Conservation (phyloP, 352 stramenopile genomes). For the Phytopythium boreale region DNA sequence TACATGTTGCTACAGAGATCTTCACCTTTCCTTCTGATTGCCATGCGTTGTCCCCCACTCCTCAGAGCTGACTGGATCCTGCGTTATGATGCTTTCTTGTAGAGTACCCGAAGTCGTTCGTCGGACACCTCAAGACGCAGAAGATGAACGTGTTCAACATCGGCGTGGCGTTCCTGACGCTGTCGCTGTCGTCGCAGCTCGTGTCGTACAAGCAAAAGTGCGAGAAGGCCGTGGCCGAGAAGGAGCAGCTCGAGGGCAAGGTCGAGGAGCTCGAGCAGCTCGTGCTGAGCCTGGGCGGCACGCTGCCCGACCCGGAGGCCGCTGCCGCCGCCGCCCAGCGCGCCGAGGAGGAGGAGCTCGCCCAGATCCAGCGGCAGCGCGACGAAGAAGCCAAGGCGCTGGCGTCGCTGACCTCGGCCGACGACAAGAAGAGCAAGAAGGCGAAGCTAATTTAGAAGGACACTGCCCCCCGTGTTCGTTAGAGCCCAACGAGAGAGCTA, state of each 20-base stretch:
- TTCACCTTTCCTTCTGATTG: neutral
- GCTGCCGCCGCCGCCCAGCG: conserved; percentile 21
- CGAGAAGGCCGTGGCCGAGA: conserved; percentile 32
- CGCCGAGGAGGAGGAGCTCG: conserved; percentile 30
- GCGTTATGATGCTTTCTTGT: neutral
- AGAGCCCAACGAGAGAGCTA: neutral
- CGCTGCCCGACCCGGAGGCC: conserved; percentile 55
- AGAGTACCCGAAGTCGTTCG: conserved; percentile 83
- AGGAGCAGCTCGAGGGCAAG: conserved; percentile 41
- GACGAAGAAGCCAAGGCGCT: conserved; percentile 48
- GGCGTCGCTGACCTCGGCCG: conserved; percentile 11
- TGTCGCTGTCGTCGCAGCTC: conserved; percentile 83
- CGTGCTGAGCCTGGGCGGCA: conserved; percentile 57
- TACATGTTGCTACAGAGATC: conserved; percentile 3
- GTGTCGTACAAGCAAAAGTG: conserved; percentile 72
- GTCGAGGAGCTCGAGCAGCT: conserved; percentile 57
- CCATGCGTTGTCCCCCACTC: neutral
- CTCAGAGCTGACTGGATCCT: neutral
- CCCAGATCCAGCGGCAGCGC: conserved; percentile 25
- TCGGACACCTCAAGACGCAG: conserved; percentile 72
- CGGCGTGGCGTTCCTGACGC: conserved; percentile 74
- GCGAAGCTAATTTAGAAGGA: conserved; percentile 60
- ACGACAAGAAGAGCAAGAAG: conserved; percentile 47
- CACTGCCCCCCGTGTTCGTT: neutral
- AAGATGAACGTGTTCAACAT: conserved; percentile 88